Percentiles rank a stretch among this genome's conserved stretches.
phyloP scores from a whole-genome alignment of 495 filamentous ascomycete genomes.

The Podospora appendiculata region DNA sequence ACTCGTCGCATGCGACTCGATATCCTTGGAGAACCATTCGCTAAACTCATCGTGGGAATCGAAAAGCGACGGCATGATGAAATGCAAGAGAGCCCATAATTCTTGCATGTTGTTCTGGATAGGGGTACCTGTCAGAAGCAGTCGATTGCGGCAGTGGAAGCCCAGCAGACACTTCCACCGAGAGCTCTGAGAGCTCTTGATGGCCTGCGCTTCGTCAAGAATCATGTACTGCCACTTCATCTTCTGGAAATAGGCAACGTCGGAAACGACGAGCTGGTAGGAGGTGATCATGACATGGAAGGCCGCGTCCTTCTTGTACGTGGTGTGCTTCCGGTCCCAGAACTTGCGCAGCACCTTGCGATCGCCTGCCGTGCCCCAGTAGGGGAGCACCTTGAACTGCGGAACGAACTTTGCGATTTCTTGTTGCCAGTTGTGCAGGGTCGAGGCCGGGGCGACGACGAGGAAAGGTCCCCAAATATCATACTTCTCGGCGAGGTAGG shows the following conservation, averaged over 20 bases:
- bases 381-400: slow-evolving; percentile 86
- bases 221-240: slow-evolving; percentile 99
- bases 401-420: slow-evolving; percentile 94
- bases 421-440: slow-evolving; percentile 98
- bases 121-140: slow-evolving; percentile 90
- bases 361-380: slow-evolving; percentile 93
- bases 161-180: slow-evolving; percentile 93
- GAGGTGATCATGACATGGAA: slow-evolving; percentile 97
- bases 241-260: slow-evolving; percentile 95
- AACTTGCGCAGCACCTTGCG: slow-evolving; percentile 96
- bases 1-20: slow-evolving; percentile 95
- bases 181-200: slow-evolving; percentile 94
- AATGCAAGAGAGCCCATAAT: slow-evolving; percentile 93
- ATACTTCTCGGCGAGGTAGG: slow-evolving; percentile 91
- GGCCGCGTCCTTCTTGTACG: slow-evolving; percentile 82
- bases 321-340: slow-evolving; percentile 96
- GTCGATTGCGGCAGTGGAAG: slow-evolving; percentile 91
- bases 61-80: slow-evolving; percentile 98
- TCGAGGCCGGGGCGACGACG: slow-evolving; percentile 93
- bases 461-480: slow-evolving; percentile 98
- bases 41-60: slow-evolving; percentile 99
- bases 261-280: slow-evolving; percentile 92
- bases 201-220: slow-evolving; percentile 94
- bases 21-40: slow-evolving; percentile 99
- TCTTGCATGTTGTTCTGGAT: slow-evolving; percentile 99